Evolutionary conservation across 805 yeast genomes (phyloP), one percentile per base, ranked within the genome.

Genomic region (Priceomyces fermenticarens): DNA sequence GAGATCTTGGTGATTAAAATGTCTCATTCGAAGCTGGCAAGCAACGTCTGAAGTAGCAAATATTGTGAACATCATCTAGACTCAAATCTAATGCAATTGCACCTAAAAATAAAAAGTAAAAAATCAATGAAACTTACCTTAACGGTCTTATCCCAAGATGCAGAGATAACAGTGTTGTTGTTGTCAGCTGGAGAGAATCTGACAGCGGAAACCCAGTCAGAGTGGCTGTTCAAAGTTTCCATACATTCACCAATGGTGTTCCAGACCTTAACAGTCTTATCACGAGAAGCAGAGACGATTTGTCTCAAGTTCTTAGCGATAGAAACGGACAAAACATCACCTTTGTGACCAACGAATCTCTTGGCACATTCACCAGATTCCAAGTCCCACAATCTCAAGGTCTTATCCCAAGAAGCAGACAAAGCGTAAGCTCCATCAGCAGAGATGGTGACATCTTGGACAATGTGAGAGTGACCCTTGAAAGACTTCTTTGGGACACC

Each of bases 351-450:
- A 59, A 85, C 96, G 70, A 91, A 93, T 78, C 97, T 90, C 71
- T 81, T 81, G 72, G 89, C 78, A 67, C 89, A 83, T 74, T 82
- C 88, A 80, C 98, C 99, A 62, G 90, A 80, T 70, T 83, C 83
- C 63, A 93, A 80, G 73, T 88, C 89, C 99, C 99, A 93, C 68
- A 93, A 84, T 82, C 98, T 91, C 72, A 95, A 80, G 67, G 99
- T 90, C 81, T 86, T 88, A 75, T 93, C 99, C 99, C 99, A 93
- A 63, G 99, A 93, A 65, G 95, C 97, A 53, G 99, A 93, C 72
- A 93, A 78, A 66, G 97, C 98, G 80, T 82, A 91, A 66, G 84
- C 82, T 73, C 98, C 98, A 70, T 93, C 99, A 68, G 95, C 89
- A 54, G 98, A 88, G 77, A 93, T 85, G 70, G 93, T 87, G 71